Evolutionary conservation across 1,139 yeast species (phyloP).

Genomic region (Hemisphaericaspora xylofermentans): DNA sequence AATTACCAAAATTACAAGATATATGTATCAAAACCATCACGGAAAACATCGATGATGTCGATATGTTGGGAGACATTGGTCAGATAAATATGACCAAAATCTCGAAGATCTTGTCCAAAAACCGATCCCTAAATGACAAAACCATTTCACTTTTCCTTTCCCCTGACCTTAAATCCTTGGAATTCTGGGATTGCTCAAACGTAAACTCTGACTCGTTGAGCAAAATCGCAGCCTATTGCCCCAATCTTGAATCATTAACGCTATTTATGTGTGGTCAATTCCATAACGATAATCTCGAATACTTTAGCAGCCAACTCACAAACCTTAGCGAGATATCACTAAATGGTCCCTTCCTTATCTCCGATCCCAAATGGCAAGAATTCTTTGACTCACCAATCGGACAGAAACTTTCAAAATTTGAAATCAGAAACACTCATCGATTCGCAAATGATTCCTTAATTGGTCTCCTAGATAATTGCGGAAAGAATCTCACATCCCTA

Average conservation of each 20-base stretch:
- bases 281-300: conserved; percentile 70
- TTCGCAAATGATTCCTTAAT: conserved; percentile 67
- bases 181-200: conserved; percentile 92
- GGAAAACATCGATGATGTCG: conserved; percentile 71
- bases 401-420: conserved; percentile 40
- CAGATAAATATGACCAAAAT: conserved; percentile 61
- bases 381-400: conserved; percentile 53
- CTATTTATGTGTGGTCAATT: conserved; percentile 92
- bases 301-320: conserved; percentile 58
- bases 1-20: conserved; percentile 75
- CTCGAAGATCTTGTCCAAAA: conserved; percentile 73
- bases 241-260: conserved; percentile 62
- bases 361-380: conserved; percentile 70
- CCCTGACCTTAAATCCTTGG: conserved; percentile 53
- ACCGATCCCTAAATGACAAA: conserved; percentile 69
- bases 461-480: conserved; percentile 62
- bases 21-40: conserved; percentile 72
- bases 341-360: conserved; percentile 87
- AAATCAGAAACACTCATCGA: conserved; percentile 79
- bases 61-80: conserved; percentile 79
- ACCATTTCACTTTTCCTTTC: conserved; percentile 74
- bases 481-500: conserved; percentile 47
- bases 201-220: conserved; percentile 64
- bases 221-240: conserved; percentile 77
- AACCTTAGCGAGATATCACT: conserved; percentile 54